phyloP scores from a whole-genome alignment of 768 basidiomycete genomes.

The Termitomyces sp. region DNA sequence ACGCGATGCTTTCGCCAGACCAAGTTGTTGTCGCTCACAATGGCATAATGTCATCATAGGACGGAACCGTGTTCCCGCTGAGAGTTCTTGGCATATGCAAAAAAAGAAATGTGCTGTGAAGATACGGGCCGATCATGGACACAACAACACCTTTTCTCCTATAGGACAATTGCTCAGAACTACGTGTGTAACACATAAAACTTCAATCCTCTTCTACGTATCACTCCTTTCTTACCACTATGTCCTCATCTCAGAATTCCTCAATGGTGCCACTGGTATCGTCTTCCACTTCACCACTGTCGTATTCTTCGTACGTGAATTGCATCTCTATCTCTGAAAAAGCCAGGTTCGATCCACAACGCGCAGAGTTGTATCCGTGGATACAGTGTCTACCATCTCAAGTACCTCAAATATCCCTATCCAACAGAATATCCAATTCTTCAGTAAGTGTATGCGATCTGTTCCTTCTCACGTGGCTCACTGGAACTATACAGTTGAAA shows the following conservation, averaged over 20 bases:
- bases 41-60: too few relatives aligned
- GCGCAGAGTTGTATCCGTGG: not conserved
- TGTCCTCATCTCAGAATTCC: not conserved
- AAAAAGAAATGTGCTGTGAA: not conserved
- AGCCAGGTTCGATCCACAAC: not conserved
- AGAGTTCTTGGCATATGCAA: not conserved
- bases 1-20: too few relatives aligned
- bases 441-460: conserved; percentile 4
- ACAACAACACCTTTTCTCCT: not conserved
- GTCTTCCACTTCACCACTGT: too few relatives aligned
- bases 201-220: too few relatives aligned
- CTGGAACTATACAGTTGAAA: not conserved
- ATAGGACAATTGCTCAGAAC: too few relatives aligned
- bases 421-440: conserved; percentile 15
- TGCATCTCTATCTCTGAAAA: not conserved
- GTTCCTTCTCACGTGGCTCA: not conserved
- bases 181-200: too few relatives aligned
- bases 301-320: not conserved
- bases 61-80: too few relatives aligned
- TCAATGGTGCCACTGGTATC: not conserved
- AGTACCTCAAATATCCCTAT: too few relatives aligned
- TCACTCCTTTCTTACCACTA: not conserved
- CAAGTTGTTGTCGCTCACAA: too few relatives aligned
- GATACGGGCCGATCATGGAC: not conserved
- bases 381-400: not conserved